Conservation (phyloP, 345 rosid genomes). For the Erysimum cheiranthoides region DNA sequence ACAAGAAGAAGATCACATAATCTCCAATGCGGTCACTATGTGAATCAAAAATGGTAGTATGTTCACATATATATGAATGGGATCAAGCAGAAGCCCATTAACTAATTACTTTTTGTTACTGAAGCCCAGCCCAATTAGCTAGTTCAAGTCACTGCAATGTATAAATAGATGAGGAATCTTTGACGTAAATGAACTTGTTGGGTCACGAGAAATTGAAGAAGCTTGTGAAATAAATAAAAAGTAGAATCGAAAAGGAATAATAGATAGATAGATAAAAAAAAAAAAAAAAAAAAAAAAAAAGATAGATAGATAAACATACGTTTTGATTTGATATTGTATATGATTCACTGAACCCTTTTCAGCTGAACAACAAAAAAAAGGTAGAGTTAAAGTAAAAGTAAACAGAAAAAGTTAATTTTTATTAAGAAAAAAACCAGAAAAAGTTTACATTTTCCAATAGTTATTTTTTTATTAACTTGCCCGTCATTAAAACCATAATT, state of each 20-base stretch:
- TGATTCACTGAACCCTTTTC: neutral
- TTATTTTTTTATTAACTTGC: too few species aligned
- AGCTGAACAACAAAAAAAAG: neutral
- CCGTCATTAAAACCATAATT: too few species aligned
- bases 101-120: neutral
- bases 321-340: neutral
- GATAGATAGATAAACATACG: too few species aligned
- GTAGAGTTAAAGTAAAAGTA: neutral
- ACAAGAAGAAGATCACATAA: slow-evolving; percentile 44
- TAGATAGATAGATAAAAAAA: neutral
- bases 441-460: neutral
- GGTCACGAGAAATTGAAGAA: neutral
- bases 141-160: neutral
- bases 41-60: neutral
- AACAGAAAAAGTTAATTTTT: neutral
- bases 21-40: neutral
- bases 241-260: neutral
- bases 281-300: too few species aligned
- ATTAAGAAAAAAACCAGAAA: neutral
- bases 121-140: slow-evolving; percentile 15
- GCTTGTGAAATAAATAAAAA: too few species aligned
- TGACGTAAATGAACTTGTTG: neutral
- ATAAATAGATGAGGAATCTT: neutral
- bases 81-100: neutral
- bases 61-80: neutral